Base-by-base conservation (phyloP, 257 asterid genomes). In the Coffea eugenioides region DNA sequence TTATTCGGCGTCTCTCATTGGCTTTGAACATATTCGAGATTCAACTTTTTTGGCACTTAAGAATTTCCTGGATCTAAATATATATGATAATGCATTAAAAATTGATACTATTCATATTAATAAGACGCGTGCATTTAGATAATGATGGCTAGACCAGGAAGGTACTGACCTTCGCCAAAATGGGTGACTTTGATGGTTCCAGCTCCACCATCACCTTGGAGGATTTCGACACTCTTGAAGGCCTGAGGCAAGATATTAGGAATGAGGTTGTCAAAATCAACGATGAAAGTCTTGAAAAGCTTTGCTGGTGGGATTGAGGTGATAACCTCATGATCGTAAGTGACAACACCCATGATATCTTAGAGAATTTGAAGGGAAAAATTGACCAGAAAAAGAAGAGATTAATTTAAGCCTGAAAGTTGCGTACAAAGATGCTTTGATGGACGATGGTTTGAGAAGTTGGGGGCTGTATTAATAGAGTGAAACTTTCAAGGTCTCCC, bases 161-260 rank as follows among this genome's bases (percentile, higher is more conserved):
- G 52, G 52, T 48, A 57, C 65, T 20, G 77, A 90, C 96, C 91
- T 46, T 87, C 86, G 3, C 88, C 87, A 20, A 84, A 89, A 69
- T 83, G 81, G 76, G 86, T 64, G 39, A 77, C 69, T 80, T 87
- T 91, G 79, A 88, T 23, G 69, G 91, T 87, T 8, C 93, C 96
- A 18, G 74, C 85, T 0, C 91, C 89, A 0, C 93, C 96, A 10
- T 88, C 84, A 3, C 96, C 96, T 36, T 91, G 61, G 1, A 87
- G 80, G 84, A 25, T 84, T 75, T 90, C 87, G 36, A 83, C 77
- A 54, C 80, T 85, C 79, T 88, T 86, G 82, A 91, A 51, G 20
- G 87, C 90, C 23, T 84, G 81, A 8, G 92, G 94, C 69, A 84
- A 16, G 70, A 84, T 74, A 75, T 87, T 84, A 14, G 88, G 91